phyloP scores from a whole-genome alignment of 176 grass and related monocot genomes.

The Cenchrus americanus region DNA sequence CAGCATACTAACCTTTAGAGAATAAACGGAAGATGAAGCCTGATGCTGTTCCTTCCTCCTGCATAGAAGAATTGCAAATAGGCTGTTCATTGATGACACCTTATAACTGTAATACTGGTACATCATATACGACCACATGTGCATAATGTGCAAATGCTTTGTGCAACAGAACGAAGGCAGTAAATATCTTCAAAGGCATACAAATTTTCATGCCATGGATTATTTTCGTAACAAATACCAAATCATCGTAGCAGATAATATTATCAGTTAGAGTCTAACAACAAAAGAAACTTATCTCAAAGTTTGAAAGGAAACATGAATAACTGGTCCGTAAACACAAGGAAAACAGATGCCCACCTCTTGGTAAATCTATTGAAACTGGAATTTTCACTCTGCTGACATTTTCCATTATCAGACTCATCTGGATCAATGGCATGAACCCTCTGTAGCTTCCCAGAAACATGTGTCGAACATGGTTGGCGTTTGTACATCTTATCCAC shows the following conservation, averaged over 20 bases:
- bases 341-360: slow-evolving; percentile 32
- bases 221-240: not conserved
- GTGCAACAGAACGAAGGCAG: not conserved
- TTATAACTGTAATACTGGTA: not conserved
- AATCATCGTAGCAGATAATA: slow-evolving; percentile 6
- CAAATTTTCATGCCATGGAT: slow-evolving; percentile 3
- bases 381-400: not conserved
- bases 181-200: not conserved
- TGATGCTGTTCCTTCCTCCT: slow-evolving; percentile 51
- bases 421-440: slow-evolving; percentile 29
- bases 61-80: slow-evolving; percentile 30
- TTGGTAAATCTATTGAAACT: not conserved
- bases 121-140: not conserved
- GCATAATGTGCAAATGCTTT: slow-evolving; percentile 8
- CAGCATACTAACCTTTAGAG: slow-evolving; percentile 53
- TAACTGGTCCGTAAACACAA: not conserved
- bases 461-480: slow-evolving; percentile 29
- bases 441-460: not conserved
- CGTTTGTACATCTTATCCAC: slow-evolving; percentile 48
- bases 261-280: not conserved
- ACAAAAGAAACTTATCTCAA: not conserved
- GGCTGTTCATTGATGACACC: not conserved
- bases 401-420: slow-evolving; percentile 26
- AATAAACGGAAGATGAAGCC: slow-evolving; percentile 18
- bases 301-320: slow-evolving; percentile 5